Conservation (phyloP, 192 early-diverging fungal genomes). For the Mortierella hygrophila region DNA sequence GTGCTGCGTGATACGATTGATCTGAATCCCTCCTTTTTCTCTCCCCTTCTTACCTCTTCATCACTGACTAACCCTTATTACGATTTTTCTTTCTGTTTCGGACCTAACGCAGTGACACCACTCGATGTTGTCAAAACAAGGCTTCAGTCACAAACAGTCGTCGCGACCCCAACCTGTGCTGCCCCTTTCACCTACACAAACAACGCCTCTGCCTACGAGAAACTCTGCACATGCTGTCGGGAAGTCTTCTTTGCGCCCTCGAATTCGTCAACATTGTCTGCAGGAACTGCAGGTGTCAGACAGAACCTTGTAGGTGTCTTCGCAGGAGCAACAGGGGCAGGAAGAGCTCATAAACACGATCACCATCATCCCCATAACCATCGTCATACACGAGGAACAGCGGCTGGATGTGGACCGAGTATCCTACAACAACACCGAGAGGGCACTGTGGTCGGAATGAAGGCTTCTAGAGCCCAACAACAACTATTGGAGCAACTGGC, state of each 20-base stretch:
- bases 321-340: constrained; percentile 36
- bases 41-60: not conserved
- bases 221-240: constrained; percentile 57
- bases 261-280: not conserved
- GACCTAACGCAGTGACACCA: constrained; percentile 72
- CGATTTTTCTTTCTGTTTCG: not conserved
- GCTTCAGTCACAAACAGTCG: constrained; percentile 73
- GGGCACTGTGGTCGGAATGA: constrained; percentile 58
- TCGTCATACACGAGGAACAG: constrained; percentile 15
- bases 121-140: constrained; percentile 93
- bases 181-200: constrained; percentile 42
- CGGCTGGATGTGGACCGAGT: constrained; percentile 32
- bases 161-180: constrained; percentile 42
- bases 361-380: constrained; percentile 24
- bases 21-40: not conserved
- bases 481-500: constrained; percentile 45
- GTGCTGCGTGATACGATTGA: not conserved
- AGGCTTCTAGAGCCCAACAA: constrained; percentile 18
- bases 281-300: constrained; percentile 30
- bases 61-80: not conserved
- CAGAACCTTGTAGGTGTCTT: constrained; percentile 42
- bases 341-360: not conserved
- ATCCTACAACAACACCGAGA: constrained; percentile 52
- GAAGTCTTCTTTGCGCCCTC: constrained; percentile 57
- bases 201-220: constrained; percentile 55